Base-by-base conservation (phyloP, 2,329 filamentous ascomycete genomes). In the Rugonectria rugulosa region DNA sequence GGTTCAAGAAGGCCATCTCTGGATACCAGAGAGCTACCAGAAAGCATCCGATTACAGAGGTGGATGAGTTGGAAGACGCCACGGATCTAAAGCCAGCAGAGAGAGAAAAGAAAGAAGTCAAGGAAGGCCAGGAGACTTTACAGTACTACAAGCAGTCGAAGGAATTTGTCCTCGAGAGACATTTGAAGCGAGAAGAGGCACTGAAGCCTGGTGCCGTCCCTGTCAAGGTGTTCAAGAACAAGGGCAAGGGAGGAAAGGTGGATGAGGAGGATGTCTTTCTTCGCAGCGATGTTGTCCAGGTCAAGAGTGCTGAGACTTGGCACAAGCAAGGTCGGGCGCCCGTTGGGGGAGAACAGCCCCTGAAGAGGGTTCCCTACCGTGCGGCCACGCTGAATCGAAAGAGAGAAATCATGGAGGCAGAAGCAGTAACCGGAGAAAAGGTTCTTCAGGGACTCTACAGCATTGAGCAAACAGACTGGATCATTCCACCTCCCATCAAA, bases 251-350 rank as follows among this genome's bases (percentile, higher is more conserved):
- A 12, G 85, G 86, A 38, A 89, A 88, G 41, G 76, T 83, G 3
- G 89, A 88, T 38, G 85, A 90, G 55, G 92, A 97, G 70, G 87
- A 91, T 1, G 92, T 98, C 0, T 98, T 87, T 69, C 82, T 82
- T 1, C 87, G 94, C 27, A 83, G 84, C 48, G 93, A 98, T 62
- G 86, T 98, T 0, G 86, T 93, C 3, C 81, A 84, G 32, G 96
- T 96, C 71, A 93, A 97, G 73, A 96, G 91, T 23, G 89, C 90
- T 2, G 95, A 99, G 71, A 97, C 91, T 2, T 99, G 95, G 95
- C 95, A 98, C 71, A 97, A 97, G 71, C 94, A 97, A 78, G 95
- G 95, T 0, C 85, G 94, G 10, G 88, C 87, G 21, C 87, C 95
- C 3, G 82, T 84, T 21, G 69, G 80, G 0, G 92, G 90, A 3